Evolutionary conservation across 2,329 filamentous ascomycete species (phyloP).

Genomic region (Daldinia sp.): DNA sequence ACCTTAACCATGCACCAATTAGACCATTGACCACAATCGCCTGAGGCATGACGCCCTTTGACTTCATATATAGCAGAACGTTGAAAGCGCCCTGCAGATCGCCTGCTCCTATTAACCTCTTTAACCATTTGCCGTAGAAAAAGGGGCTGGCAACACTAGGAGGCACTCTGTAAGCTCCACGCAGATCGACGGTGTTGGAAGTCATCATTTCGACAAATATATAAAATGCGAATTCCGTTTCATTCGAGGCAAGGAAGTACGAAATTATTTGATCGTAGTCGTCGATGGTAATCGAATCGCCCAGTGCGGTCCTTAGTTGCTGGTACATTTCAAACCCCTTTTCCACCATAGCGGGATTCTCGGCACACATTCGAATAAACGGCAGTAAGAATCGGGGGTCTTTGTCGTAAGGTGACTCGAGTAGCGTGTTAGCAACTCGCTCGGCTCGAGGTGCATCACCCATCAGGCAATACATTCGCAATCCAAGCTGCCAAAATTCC

Average conservation of each 20-base stretch:
- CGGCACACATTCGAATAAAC: constrained; percentile 73
- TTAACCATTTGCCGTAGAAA: constrained; percentile 89
- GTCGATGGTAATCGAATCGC: constrained; percentile 68
- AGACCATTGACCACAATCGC: constrained; percentile 83
- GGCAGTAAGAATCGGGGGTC: constrained; percentile 69
- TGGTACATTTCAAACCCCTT: constrained; percentile 75
- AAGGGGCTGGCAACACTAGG: constrained; percentile 72
- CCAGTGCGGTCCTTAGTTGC: constrained; percentile 68
- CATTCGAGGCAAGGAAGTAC: constrained; percentile 72
- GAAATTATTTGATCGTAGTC: constrained; percentile 81
- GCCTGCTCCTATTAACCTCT: constrained; percentile 77
- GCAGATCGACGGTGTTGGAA: constrained; percentile 61
- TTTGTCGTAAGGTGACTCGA: constrained; percentile 54
- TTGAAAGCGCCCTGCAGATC: constrained; percentile 74
- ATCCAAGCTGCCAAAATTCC: constrained; percentile 70
- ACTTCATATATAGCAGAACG: constrained; percentile 79
- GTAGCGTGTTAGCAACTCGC: constrained; percentile 62
- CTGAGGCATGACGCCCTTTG: constrained; percentile 71
- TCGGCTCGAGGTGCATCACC: constrained; percentile 68
- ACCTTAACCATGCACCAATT: constrained; percentile 78
- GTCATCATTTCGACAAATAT: constrained; percentile 93
- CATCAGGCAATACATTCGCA: constrained; percentile 67
- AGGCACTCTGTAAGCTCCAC: constrained; percentile 54
- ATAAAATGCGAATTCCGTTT: constrained; percentile 72
- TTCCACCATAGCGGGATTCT: constrained; percentile 56